Conservation (phyloP, 2,329 filamentous ascomycete species). For the Aureobasidium sp. region DNA sequence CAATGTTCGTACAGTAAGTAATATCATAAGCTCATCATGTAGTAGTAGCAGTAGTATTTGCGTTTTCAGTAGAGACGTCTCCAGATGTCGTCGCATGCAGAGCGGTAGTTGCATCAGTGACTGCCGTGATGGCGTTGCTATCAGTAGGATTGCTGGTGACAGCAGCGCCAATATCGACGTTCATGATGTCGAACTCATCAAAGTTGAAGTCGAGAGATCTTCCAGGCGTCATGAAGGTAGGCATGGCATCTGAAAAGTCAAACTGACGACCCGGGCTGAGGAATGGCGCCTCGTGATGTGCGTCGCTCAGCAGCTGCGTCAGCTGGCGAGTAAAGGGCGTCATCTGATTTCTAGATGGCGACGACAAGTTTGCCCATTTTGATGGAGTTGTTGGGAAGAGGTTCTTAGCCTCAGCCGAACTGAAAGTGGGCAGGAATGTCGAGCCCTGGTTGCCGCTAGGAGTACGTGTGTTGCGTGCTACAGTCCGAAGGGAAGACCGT, state of each 20-base stretch:
- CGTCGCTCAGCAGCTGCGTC: constrained; percentile 55
- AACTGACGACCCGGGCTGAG: constrained; percentile 23
- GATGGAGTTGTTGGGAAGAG: constrained; percentile 27
- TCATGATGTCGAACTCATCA: constrained; percentile 4
- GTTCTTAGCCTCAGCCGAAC: constrained; percentile 22
- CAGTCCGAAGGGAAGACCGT: constrained; percentile 23
- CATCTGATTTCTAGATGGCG: constrained; percentile 25
- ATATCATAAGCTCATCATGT: constrained; percentile 11
- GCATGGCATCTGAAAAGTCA: constrained; percentile 27
- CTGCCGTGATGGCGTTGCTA: neutral
- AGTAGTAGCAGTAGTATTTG: neutral
- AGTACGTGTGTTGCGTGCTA: constrained; percentile 18
- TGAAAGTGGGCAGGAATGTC: constrained; percentile 29
- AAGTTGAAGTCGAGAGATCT: constrained; percentile 22
- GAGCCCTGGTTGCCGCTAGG: constrained; percentile 27
- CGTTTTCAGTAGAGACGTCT: neutral
- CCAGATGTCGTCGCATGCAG: neutral
- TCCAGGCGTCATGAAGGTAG: constrained; percentile 26
- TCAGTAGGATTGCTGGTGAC: neutral
- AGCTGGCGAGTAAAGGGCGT: constrained; percentile 59
- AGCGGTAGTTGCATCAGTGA: constrained; percentile 6
- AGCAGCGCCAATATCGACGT: neutral
- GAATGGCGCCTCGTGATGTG: constrained; percentile 20
- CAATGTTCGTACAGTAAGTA: constrained; percentile 13
- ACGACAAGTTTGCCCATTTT: constrained; percentile 27